Conservation (phyloP, 805 yeast genomes). For the Lipomyces yamadae region DNA sequence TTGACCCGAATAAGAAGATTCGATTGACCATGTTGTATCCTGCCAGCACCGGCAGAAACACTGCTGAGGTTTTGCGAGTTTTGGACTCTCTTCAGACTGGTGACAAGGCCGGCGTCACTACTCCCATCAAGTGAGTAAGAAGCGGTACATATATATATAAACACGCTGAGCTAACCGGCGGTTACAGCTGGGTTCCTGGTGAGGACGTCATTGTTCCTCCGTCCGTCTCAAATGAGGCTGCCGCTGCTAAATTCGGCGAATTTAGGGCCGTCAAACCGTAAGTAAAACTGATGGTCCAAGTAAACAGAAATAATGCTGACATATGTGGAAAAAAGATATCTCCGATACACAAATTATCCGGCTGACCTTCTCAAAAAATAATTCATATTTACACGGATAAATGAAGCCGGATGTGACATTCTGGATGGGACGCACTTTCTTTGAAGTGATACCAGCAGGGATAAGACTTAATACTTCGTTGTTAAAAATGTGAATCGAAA, state of each 20-base stretch:
- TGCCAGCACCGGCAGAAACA: slow-evolving; percentile 92
- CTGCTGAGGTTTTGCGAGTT: slow-evolving; percentile 88
- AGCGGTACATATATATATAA: neutral
- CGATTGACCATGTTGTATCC: slow-evolving; percentile 88
- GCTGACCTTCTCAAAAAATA: slow-evolving; percentile 28
- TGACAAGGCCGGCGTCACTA: slow-evolving; percentile 81
- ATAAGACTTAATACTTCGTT: neutral
- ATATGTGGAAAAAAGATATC: slow-evolving; percentile 13
- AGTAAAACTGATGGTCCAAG: neutral
- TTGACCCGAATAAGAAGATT: slow-evolving; percentile 88
- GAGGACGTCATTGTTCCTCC: slow-evolving; percentile 94
- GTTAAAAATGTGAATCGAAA: neutral
- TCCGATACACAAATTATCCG: slow-evolving; percentile 41
- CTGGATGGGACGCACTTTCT: neutral
- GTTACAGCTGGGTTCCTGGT: slow-evolving; percentile 71
- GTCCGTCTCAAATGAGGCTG: slow-evolving; percentile 75
- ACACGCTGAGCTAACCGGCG: neutral
- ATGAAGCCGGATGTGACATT: neutral
- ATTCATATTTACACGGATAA: neutral
- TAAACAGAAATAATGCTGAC: neutral
- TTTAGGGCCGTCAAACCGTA: slow-evolving; percentile 89
- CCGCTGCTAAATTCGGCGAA: slow-evolving; percentile 80
- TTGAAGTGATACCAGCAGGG: neutral
- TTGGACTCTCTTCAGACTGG: slow-evolving; percentile 80
- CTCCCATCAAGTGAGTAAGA: slow-evolving; percentile 67